A percentile compares a stretch with the other conserved stretches of the same genome.
phyloP scores from a whole-genome alignment of 2,329 filamentous ascomycete species.

The Trichoderma breve region DNA sequence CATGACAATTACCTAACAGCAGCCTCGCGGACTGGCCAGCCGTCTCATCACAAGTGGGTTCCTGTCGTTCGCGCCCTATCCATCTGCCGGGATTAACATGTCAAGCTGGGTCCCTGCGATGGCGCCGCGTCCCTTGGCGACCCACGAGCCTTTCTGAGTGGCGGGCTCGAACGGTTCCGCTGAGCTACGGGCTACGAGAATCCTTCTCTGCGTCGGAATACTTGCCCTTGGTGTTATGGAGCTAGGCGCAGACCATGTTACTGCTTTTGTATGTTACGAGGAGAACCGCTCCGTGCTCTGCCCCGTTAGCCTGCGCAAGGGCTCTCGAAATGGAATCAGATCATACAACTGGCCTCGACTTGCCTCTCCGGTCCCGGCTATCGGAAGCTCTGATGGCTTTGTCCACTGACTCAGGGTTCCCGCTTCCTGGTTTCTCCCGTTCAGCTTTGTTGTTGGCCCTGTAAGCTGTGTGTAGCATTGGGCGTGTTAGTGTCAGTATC shows the following conservation, averaged over 20 bases:
- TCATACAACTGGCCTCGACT: background rate
- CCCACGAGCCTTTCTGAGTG: background rate
- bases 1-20: conserved; percentile 13
- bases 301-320: background rate
- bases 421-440: background rate
- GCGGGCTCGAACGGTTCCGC: background rate
- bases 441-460: background rate
- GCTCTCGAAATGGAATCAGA: background rate
- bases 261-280: conserved; percentile 9
- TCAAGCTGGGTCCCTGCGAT: conserved; percentile 3
- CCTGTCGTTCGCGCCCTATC: background rate
- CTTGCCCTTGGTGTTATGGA: background rate
- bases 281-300: background rate
- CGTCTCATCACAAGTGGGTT: background rate
- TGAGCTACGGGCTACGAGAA: background rate
- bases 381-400: background rate
- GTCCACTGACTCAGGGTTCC: conserved; percentile 6
- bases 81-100: conserved; percentile 2
- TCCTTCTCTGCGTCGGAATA: background rate
- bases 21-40: background rate
- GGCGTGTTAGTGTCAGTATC: background rate
- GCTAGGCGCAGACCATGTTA: background rate
- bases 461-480: conserved; percentile 2
- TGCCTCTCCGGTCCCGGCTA: conserved; percentile 10
- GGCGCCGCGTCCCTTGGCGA: conserved; percentile 7